Conservation (phyloP, 2,329 filamentous ascomycete species). For the Neurospora sp. region DNA sequence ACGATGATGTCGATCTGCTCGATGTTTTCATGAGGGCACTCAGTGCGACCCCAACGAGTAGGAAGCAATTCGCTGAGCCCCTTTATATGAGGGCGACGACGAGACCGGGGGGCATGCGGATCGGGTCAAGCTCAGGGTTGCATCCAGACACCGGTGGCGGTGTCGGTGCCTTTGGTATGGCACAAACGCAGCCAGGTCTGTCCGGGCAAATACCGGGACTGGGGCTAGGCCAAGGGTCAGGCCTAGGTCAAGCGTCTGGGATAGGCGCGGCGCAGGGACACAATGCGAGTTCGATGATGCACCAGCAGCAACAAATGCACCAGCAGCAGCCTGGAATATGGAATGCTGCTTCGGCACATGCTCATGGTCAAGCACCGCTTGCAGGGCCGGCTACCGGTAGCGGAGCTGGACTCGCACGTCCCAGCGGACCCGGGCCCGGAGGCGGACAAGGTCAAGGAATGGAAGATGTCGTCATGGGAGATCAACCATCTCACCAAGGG, state of each 20-base stretch:
- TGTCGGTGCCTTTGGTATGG: neutral
- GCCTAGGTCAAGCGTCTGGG: neutral
- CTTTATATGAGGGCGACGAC: slow-evolving; percentile 31
- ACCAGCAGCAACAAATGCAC: slow-evolving; percentile 17
- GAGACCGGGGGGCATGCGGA: slow-evolving; percentile 27
- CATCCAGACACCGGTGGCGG: neutral
- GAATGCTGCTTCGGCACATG: neutral
- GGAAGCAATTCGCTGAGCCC: slow-evolving; percentile 32
- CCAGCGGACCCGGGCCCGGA: neutral
- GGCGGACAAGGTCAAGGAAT: neutral
- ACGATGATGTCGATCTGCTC: slow-evolving; percentile 26
- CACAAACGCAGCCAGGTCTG: neutral
- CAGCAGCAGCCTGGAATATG: neutral
- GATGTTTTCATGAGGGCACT: slow-evolving; percentile 34
- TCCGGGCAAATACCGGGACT: neutral
- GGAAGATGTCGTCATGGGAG: neutral
- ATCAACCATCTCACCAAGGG: neutral
- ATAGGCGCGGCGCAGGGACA: neutral
- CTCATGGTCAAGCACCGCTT: neutral
- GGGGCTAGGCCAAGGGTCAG: neutral
- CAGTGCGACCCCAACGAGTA: slow-evolving; percentile 33
- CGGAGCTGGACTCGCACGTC: neutral
- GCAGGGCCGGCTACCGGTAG: neutral
- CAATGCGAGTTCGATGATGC: slow-evolving; percentile 15
- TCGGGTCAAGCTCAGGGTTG: slow-evolving; percentile 6